A percentile compares a stretch with the other conserved stretches of the same genome.
These are phyloP conservation scores for Candida railenensis DNA, from an alignment of 805 yeast species.

Conservation along the genomic window DNA sequence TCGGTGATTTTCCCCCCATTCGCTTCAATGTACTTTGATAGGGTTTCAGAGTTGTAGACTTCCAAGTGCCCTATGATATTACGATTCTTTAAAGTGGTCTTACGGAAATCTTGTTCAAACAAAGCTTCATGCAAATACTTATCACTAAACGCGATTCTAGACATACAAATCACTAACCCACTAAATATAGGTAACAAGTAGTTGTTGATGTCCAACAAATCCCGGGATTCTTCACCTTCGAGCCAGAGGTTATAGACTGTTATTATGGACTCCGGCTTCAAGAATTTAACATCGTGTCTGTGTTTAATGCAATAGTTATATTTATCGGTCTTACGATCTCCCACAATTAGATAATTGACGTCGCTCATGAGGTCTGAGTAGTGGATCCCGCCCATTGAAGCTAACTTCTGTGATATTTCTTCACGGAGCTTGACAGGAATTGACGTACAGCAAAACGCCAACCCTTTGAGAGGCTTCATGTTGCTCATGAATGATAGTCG, in stretches of 20 bases:
- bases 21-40: conserved; percentile 33
- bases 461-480: conserved; percentile 42
- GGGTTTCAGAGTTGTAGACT: conserved; percentile 20
- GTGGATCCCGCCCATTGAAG: conserved; percentile 58
- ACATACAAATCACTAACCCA: conserved; percentile 44
- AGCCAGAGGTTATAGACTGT: conserved; percentile 52
- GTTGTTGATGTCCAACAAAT: conserved; percentile 16
- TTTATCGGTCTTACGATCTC: conserved; percentile 55
- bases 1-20: conserved; percentile 54
- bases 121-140: conserved; percentile 11
- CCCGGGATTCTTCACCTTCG: conserved; percentile 42
- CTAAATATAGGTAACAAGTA: conserved; percentile 44
- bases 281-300: conserved; percentile 57
- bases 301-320: conserved; percentile 49
- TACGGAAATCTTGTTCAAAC: conserved; percentile 22
- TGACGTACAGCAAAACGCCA: conserved; percentile 60
- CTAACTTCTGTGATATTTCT: conserved; percentile 44
- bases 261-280: conserved; percentile 46
- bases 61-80: conserved; percentile 10
- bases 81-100: conserved; percentile 7
- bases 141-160: conserved; percentile 28
- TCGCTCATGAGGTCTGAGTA: conserved; percentile 60
- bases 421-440: conserved; percentile 40
- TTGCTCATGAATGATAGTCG: too few species aligned
- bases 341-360: conserved; percentile 59